Conservation (phyloP, 371 early-diverging fungal species). For the Lichtheimia hyalospora region DNA sequence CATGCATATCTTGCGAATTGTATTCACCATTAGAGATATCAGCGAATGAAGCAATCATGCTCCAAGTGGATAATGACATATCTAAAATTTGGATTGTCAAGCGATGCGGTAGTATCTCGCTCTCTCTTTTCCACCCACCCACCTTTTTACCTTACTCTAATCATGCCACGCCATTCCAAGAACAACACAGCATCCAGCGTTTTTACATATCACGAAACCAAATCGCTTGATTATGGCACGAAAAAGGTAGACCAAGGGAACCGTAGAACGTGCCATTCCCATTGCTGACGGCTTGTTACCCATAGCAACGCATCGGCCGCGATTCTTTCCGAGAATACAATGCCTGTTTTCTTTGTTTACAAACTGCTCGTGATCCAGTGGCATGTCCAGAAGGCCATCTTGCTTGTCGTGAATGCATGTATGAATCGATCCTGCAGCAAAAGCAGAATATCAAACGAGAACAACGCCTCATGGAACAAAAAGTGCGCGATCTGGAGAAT, state of each 20-base stretch:
- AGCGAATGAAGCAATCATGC: too few relatives aligned
- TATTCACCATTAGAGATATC: too few relatives aligned
- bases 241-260: slow-evolving; percentile 56
- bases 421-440: slow-evolving; percentile 84
- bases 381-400: slow-evolving; percentile 83
- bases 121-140: too few relatives aligned
- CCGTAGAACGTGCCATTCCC: not conserved
- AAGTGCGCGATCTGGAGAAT: slow-evolving; percentile 65
- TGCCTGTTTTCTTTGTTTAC: slow-evolving; percentile 91
- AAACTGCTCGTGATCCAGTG: slow-evolving; percentile 81
- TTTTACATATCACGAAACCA: slow-evolving; percentile 92
- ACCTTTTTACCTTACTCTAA: not conserved
- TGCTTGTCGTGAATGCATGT: slow-evolving; percentile 89
- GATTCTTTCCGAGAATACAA: slow-evolving; percentile 89
- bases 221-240: slow-evolving; percentile 89
- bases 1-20: too few relatives aligned
- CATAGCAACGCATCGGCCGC: slow-evolving; percentile 78
- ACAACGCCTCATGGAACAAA: slow-evolving; percentile 59
- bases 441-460: slow-evolving; percentile 76
- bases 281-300: not conserved
- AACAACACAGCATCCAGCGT: slow-evolving; percentile 95
- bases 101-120: too few relatives aligned
- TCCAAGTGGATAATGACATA: too few relatives aligned
- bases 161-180: slow-evolving; percentile 92
- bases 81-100: too few relatives aligned